Base-by-base conservation (phyloP, 495 filamentous ascomycete genomes). In the Penicillium bovifimosum region DNA sequence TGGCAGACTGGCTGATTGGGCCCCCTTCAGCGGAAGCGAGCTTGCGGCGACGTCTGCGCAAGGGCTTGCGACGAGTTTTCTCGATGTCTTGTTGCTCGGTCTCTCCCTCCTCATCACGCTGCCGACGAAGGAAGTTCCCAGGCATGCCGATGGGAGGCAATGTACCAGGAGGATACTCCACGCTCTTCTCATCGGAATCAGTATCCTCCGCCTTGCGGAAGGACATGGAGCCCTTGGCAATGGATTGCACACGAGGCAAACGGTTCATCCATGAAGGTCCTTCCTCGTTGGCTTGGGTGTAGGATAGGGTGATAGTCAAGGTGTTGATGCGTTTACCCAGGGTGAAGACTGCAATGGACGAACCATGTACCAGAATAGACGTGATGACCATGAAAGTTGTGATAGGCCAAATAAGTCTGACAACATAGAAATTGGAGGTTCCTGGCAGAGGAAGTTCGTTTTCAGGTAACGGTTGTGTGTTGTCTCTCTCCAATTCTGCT, bases 271-370 rank as follows among this genome's bases (percentile, higher is more conserved):
- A 99, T 16, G 79, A 82, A 2, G 90, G 90, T 6, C 89, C 89
- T 6, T 96, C 91, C 59, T 96, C 92, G 47, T 85, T 86, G 49
- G 86, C 91, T 58, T 81, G 76, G 0, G 95, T 97, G 72, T 96
- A 97, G 0, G 95, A 97, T 77, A 97, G 86, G 10, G 93, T 96
- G 43, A 99, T 79, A 9, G 88, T 89, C 54, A 99, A 76, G 2
- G 95, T 97, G 70, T 99, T 97, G 78, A 99, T 97, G 41, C 86
- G 93, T 67, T 97, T 99, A 42, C 95, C 95, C 7, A 99, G 81
- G 0, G 95, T 97, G 63, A 99, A 99, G 10, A 99, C 95, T 8
- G 95, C 95, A 64, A 99, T 89, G 0, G 95, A 99, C 26, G 92
- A 96, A 7, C 95, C 95, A 64, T 99, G 95, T 5, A 99, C 90